Conservation (phyloP, 345 rosid genomes). For the Pseudoturritis turrita region DNA sequence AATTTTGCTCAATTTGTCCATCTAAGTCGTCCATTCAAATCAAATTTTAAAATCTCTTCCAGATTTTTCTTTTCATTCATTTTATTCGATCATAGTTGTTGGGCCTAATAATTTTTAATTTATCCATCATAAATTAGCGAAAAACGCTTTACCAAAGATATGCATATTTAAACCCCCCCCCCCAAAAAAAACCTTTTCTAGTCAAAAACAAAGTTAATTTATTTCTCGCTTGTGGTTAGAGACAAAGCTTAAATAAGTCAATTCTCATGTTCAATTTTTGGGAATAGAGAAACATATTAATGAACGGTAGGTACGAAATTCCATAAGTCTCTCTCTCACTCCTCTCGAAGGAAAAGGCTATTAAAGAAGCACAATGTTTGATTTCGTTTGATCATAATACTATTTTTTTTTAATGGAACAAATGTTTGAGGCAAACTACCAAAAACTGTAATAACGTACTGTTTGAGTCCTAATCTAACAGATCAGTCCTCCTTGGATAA, state of each 20-base stretch:
- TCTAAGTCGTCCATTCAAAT: neutral
- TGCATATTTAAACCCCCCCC: no score
- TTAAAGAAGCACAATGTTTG: neutral
- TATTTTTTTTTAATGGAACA: no score
- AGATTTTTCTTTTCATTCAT: neutral
- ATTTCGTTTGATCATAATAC: neutral
- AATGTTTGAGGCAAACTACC: no score
- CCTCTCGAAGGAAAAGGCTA: neutral
- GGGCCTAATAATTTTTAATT: no score
- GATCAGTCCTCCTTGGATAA: no score
- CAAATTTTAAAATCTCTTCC: neutral
- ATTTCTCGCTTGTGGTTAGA: neutral
- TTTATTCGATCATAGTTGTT: neutral
- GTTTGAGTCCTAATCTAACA: no score
- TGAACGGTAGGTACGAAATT: neutral
- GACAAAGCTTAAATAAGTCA: neutral
- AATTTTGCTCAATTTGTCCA: neutral
- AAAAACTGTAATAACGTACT: no score
- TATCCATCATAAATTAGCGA: neutral
- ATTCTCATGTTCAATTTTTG: neutral
- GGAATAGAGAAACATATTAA: neutral
- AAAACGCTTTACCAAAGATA: no score
- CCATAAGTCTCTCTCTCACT: neutral
- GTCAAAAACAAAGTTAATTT: neutral
- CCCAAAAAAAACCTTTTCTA: neutral